phyloP scores from a whole-genome alignment of 768 basidiomycete genomes.

The Boletellus ananas region DNA sequence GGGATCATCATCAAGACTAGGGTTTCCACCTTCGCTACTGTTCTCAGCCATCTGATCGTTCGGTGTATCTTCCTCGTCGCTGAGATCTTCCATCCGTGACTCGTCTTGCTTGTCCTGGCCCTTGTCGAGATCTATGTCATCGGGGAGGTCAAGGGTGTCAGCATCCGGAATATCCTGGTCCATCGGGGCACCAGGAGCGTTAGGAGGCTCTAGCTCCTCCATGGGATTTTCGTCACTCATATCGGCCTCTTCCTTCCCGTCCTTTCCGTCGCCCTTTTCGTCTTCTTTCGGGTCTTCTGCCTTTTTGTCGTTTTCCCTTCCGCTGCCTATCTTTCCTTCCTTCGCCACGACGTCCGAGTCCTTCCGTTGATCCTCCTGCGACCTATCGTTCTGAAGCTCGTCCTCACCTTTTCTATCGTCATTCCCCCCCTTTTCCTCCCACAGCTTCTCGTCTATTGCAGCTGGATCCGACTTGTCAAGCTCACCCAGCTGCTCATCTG shows the following conservation, averaged over 20 bases:
- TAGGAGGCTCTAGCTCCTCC: slow-evolving; percentile 42
- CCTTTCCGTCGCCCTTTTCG: slow-evolving; percentile 26
- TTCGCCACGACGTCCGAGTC: slow-evolving; percentile 77
- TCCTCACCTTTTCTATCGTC: slow-evolving; percentile 46
- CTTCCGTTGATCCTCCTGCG: slow-evolving; percentile 40
- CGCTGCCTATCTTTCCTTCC: slow-evolving; percentile 47
- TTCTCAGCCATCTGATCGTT: slow-evolving; percentile 31
- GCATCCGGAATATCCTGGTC: slow-evolving; percentile 77
- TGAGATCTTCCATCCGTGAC: slow-evolving; percentile 35
- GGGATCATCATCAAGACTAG: slow-evolving; percentile 15
- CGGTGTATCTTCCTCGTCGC: slow-evolving; percentile 25
- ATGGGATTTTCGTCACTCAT: slow-evolving; percentile 34
- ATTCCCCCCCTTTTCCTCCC: slow-evolving; percentile 79
- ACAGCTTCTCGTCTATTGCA: slow-evolving; percentile 92
- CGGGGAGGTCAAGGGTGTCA: slow-evolving; percentile 84
- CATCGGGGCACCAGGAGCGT: slow-evolving; percentile 60
- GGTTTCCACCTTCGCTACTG: slow-evolving; percentile 5
- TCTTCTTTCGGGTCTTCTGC: slow-evolving; percentile 27
- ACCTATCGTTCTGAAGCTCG: slow-evolving; percentile 59
- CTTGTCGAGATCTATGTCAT: slow-evolving; percentile 67
- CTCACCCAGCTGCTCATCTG: slow-evolving; percentile 81
- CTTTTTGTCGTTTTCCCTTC: slow-evolving; percentile 33
- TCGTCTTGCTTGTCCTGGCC: slow-evolving; percentile 28
- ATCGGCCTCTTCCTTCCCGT: slow-evolving; percentile 23
- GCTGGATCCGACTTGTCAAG: slow-evolving; percentile 80